Evolutionary conservation across 2,329 filamentous ascomycete species (phyloP).

Genomic region (Aspergillus quadricinctus): DNA sequence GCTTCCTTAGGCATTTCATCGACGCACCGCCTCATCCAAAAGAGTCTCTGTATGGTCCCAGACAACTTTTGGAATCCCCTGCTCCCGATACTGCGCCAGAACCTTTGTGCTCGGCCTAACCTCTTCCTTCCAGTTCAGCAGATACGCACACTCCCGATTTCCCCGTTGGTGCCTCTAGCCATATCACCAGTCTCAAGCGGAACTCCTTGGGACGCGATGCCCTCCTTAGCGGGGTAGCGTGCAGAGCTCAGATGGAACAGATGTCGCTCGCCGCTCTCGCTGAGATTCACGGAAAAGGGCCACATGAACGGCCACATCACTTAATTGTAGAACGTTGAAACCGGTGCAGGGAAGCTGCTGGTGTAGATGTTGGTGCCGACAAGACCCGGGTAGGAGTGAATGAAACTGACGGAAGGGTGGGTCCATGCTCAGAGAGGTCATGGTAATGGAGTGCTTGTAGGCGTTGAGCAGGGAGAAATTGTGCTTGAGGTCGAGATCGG

Average conservation of each 20-base stretch:
- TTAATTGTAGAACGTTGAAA: conserved; percentile 7
- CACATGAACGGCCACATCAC: conserved; percentile 1
- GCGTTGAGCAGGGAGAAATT: conserved; percentile 21
- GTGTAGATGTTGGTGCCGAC: conserved; percentile 43
- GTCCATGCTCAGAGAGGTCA: conserved; percentile 50
- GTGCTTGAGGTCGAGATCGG: conserved; percentile 40
- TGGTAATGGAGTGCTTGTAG: conserved; percentile 42
- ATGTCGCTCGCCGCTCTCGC: conserved; percentile 12
- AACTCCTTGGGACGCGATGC: not conserved
- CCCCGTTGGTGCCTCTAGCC: conserved; percentile 2
- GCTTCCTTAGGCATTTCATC: not conserved
- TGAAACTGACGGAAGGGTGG: conserved; percentile 46
- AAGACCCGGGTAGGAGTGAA: conserved; percentile 47
- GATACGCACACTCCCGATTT: conserved; percentile 8
- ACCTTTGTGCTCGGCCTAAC: conserved; percentile 1
- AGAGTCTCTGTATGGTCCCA: conserved; percentile 9
- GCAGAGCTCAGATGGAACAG: conserved; percentile 9
- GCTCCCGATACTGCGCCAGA: conserved; percentile 7
- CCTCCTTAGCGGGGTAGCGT: conserved; percentile 5
- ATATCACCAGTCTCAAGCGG: not conserved
- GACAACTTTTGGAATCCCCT: conserved; percentile 4
- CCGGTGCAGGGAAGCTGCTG: conserved; percentile 4
- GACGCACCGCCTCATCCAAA: not conserved
- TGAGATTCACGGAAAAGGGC: conserved; percentile 7
- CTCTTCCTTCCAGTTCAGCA: conserved; percentile 12